Base-by-base conservation (phyloP, 352 stramenopile species). In the Globisporangium radiosum region DNA sequence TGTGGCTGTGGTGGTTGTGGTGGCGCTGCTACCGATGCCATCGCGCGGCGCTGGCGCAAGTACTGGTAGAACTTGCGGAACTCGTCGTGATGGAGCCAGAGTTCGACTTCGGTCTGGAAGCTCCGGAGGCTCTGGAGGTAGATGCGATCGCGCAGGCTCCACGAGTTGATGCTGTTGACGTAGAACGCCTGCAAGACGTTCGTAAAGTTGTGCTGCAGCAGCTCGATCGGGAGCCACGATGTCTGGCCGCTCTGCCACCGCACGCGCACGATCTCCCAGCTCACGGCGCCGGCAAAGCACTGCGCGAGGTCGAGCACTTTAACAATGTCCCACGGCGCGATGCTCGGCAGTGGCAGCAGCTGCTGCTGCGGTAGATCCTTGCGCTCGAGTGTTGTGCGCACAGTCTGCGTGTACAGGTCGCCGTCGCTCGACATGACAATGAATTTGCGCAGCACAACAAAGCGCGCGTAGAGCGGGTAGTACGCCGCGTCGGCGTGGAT, bases 121-220 rank as follows among this genome's bases (percentile, higher is more conserved):
- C 38, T 47, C 13, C 45, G 48, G 10, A 86, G 65, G 40, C 69
- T 87, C 9, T 67, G 56, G 1, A 65, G 61, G 37, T 72, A 63
- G 36, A 90, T 59, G 39, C 81, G 79, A 25, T 68, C 56, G 42
- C 72, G 68, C 47, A 88, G 81, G 6, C 57, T 68, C 81, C 81
- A 92, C 43, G 81, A 92, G 60, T 92, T 92, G 62, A 88, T 75
- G 36, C 64, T 85, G 55, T 82, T 88, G 47, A 90, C 79, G 52
- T 88, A 92, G 58, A 92, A 88, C 55, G 82, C 74, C 55, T 92
- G 78, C 50, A 92, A 59, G 49, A 89, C 54, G 9, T 77, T 59
- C 14, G 68, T 42, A 7, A 74, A 68, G 36, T 66, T 69, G 33
- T 66, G 51, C 49, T 81, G 70, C 57, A 88, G 69, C 37, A 87